A percentile compares a stretch with the other conserved stretches of the same genome.
Evolutionary conservation across 2,329 filamentous ascomycete genomes (phyloP).

Genomic region (Coniochaeta ligniaria): DNA sequence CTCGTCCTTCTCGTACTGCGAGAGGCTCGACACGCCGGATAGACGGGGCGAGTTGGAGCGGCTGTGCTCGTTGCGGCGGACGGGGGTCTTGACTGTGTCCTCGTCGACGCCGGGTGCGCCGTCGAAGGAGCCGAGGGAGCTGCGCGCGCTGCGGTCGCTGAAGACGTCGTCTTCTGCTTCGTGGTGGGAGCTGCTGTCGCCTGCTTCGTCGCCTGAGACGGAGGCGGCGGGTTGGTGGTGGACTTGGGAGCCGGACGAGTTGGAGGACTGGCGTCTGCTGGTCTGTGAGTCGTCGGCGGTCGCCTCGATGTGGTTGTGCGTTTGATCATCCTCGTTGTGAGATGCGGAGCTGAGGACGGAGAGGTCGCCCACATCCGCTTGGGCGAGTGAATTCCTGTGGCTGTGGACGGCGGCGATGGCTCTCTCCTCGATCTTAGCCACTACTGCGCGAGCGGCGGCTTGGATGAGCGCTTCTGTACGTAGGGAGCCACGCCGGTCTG

Average conservation of each 20-base stretch:
- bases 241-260: conserved; percentile 13
- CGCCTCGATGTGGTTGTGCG: conserved; percentile 6
- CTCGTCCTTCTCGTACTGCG: conserved; percentile 39
- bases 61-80: conserved; percentile 17
- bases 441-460: conserved; percentile 42
- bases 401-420: conserved; percentile 11
- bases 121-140: conserved; percentile 46
- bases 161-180: conserved; percentile 51
- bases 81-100: conserved; percentile 5
- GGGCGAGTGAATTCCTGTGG: conserved; percentile 1
- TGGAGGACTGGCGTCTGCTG: conserved; percentile 1
- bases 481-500: conserved; percentile 29
- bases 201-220: conserved; percentile 16
- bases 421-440: conserved; percentile 37
- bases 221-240: conserved; percentile 13
- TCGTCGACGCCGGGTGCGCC: conserved; percentile 4
- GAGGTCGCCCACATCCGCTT: conserved; percentile 10
- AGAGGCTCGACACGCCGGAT: conserved; percentile 43
- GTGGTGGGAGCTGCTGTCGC: conserved; percentile 42
- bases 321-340: conserved; percentile 5
- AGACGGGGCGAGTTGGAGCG: conserved; percentile 27
- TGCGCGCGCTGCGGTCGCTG: conserved; percentile 49
- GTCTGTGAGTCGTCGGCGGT: neutral
- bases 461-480: conserved; percentile 47
- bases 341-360: conserved; percentile 13